Conservation (phyloP, 1,284 basidiomycete species). For the Austroboletus novae-zelandiae region DNA sequence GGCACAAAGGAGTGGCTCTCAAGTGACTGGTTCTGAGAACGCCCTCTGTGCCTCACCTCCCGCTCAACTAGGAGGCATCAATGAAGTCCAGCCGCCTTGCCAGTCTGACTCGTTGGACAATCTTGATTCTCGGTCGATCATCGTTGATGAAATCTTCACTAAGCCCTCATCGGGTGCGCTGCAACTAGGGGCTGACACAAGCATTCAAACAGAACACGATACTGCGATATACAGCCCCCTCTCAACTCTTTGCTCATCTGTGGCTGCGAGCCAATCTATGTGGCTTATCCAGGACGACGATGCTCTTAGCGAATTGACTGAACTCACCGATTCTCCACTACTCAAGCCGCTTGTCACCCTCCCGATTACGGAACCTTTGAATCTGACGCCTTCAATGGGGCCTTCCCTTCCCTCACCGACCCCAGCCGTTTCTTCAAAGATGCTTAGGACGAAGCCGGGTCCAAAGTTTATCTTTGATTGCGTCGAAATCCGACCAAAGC, state of each 20-base stretch:
- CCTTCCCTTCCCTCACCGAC: not conserved
- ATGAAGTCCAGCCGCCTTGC: not conserved
- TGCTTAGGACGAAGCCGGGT: slow-evolving; percentile 1
- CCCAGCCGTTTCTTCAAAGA: not conserved
- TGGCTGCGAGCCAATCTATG: not conserved
- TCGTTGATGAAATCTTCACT: slow-evolving; percentile 1
- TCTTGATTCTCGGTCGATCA: not conserved
- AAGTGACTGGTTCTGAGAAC: slow-evolving; percentile 1
- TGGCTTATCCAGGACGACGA: slow-evolving; percentile 14
- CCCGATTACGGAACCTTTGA: not conserved
- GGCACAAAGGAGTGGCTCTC: not conserved
- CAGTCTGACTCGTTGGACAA: not conserved
- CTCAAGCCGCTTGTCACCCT: not conserved
- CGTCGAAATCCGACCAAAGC: slow-evolving; percentile 20
- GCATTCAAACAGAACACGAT: not conserved
- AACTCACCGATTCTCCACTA: slow-evolving; percentile 21
- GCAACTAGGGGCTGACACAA: not conserved
- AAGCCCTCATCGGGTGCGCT: not conserved
- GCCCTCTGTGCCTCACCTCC: not conserved
- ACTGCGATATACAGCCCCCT: not conserved
- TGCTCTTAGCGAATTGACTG: slow-evolving; percentile 27
- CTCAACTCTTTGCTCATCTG: not conserved
- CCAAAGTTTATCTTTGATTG: slow-evolving; percentile 25
- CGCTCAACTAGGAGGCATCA: not conserved
- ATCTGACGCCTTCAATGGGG: not conserved